These are phyloP conservation scores for Ceratocystis albifundus DNA, from an alignment of 2,329 filamentous ascomycete species.

Conservation along the genomic window DNA sequence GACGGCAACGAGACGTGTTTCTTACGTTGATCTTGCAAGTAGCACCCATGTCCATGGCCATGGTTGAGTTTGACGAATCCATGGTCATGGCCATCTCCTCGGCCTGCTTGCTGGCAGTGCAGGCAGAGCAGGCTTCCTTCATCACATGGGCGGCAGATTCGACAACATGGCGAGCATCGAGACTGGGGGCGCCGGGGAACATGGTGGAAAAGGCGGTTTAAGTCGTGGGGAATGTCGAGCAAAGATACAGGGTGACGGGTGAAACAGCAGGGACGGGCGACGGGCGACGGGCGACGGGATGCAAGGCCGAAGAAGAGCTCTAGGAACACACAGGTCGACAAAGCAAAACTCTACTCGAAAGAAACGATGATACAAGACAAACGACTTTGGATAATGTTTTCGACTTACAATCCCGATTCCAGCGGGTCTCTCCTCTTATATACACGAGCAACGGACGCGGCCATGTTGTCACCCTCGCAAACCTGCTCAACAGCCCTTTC, in stretches of 20 bases:
- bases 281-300: not conserved
- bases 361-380: not conserved
- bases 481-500: conserved; percentile 7
- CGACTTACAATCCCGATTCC: not conserved
- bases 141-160: not conserved
- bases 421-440: conserved; percentile 1
- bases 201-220: not conserved
- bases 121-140: conserved; percentile 10
- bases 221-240: not conserved
- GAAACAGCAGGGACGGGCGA: not conserved
- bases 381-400: not conserved
- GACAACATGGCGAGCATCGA: not conserved
- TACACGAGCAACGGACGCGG: not conserved
- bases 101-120: conserved; percentile 8
- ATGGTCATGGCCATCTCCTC: not conserved
- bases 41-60: conserved; percentile 23
- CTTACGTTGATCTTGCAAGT: conserved; percentile 16
- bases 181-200: not conserved
- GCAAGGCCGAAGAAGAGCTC: not conserved
- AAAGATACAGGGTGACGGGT: not conserved
- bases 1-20: not conserved
- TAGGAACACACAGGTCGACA: not conserved
- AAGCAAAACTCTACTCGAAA: not conserved
- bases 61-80: conserved; percentile 22
- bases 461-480: not conserved